Percentiles rank a stretch among this genome's conserved stretches.
phyloP scores from a whole-genome alignment of 2,329 filamentous ascomycete genomes.

The Grosmannia serpens region DNA sequence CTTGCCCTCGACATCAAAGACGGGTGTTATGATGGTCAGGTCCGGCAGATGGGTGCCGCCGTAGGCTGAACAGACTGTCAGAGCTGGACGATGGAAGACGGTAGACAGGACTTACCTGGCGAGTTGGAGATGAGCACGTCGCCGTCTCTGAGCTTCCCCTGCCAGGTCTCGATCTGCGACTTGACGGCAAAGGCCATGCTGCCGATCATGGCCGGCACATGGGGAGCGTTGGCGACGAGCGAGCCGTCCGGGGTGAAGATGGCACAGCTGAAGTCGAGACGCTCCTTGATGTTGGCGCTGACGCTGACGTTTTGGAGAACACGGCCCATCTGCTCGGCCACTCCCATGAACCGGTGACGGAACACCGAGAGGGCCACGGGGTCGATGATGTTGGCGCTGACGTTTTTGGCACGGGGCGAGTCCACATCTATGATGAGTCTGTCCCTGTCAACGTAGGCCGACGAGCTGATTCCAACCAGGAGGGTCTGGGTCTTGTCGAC shows the following conservation, averaged over 20 bases:
- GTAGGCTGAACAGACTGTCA: no score
- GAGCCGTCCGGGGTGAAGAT: slow-evolving; percentile 65
- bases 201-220: slow-evolving; percentile 63
- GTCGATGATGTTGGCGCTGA: slow-evolving; percentile 40
- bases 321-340: slow-evolving; percentile 47
- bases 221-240: slow-evolving; percentile 67
- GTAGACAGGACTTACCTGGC: slow-evolving; percentile 28
- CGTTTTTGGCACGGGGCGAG: slow-evolving; percentile 15
- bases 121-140: slow-evolving; percentile 79
- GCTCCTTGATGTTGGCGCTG: slow-evolving; percentile 70
- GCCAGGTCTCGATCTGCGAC: slow-evolving; percentile 68
- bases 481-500: slow-evolving; percentile 60
- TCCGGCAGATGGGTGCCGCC: slow-evolving; percentile 61
- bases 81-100: no score
- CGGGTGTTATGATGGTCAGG: slow-evolving; percentile 69
- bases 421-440: slow-evolving; percentile 56
- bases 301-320: slow-evolving; percentile 71
- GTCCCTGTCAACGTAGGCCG: slow-evolving; percentile 52
- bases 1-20: slow-evolving; percentile 51
- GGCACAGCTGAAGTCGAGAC: slow-evolving; percentile 72
- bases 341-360: slow-evolving; percentile 72
- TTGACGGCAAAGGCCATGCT: slow-evolving; percentile 73
- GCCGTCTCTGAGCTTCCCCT: slow-evolving; percentile 61
- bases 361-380: slow-evolving; percentile 63
- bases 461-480: slow-evolving; percentile 52